phyloP scores from a whole-genome alignment of 176 grass and related monocot species.

The Aegilops tauschii region DNA sequence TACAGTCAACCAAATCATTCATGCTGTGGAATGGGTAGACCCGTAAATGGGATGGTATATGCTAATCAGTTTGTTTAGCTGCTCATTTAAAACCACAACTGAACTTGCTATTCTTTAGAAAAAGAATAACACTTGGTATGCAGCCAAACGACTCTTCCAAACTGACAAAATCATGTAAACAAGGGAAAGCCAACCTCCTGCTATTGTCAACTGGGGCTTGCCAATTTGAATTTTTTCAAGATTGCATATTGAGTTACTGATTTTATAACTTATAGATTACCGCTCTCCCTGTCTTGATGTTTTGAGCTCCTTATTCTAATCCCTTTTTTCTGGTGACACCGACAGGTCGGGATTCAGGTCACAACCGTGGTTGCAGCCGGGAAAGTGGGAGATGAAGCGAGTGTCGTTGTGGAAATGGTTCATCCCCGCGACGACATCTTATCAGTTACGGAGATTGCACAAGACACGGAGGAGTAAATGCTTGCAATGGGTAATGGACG shows the following conservation, averaged over 20 bases:
- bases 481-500: background rate
- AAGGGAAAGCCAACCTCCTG: background rate
- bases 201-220: background rate
- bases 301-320: conserved; percentile 10
- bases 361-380: conserved; percentile 48
- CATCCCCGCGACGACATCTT: conserved; percentile 83
- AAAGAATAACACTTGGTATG: background rate
- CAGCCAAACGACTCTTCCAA: background rate
- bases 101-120: background rate
- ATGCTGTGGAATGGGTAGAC: background rate
- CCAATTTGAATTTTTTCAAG: too few relatives aligned
- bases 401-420: conserved; percentile 49
- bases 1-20: background rate
- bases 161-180: background rate
- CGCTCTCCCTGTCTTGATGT: background rate
- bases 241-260: background rate
- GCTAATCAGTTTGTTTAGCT: background rate
- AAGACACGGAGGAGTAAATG: conserved; percentile 54
- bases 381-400: conserved; percentile 64
- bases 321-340: conserved; percentile 6
- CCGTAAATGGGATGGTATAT: background rate
- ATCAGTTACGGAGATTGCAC: conserved; percentile 58
- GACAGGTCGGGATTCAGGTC: conserved; percentile 81
- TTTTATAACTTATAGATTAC: background rate
- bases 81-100: background rate